phyloP scores from a whole-genome alignment of 306 rosid species.

The Lupinus albus region DNA sequence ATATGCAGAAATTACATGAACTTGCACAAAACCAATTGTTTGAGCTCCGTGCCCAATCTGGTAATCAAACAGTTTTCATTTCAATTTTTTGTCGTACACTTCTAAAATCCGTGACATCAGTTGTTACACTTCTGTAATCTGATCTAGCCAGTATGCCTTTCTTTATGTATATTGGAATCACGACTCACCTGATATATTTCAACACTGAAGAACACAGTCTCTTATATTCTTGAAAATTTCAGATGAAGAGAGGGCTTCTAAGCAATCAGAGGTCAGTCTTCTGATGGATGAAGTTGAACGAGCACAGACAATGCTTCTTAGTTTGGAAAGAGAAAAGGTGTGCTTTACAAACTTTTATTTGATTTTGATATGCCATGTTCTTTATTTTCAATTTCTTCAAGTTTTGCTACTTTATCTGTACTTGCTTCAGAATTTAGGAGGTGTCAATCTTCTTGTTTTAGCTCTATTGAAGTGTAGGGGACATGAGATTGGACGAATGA shows the following conservation, averaged over 20 bases:
- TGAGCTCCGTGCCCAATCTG: slow-evolving; percentile 95
- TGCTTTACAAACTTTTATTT: slow-evolving; percentile 25
- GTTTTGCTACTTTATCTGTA: slow-evolving; percentile 14
- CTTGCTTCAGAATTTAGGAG: slow-evolving; percentile 15
- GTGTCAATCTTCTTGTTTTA: neutral
- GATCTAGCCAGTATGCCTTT: slow-evolving; percentile 28
- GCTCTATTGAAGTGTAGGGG: slow-evolving; percentile 2
- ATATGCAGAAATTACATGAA: slow-evolving; percentile 92
- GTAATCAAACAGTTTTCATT: slow-evolving; percentile 48
- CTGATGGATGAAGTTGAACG: slow-evolving; percentile 66
- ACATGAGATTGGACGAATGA: neutral
- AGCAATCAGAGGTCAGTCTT: slow-evolving; percentile 88
- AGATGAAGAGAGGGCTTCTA: slow-evolving; percentile 88
- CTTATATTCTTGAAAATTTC: slow-evolving; percentile 38
- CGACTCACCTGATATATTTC: slow-evolving; percentile 10
- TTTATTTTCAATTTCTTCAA: slow-evolving; percentile 8
- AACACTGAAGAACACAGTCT: slow-evolving; percentile 16
- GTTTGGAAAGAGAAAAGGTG: slow-evolving; percentile 64
- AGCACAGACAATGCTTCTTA: slow-evolving; percentile 54
- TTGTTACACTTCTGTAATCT: slow-evolving; percentile 27
- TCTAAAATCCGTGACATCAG: slow-evolving; percentile 25
- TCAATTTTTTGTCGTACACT: slow-evolving; percentile 29
- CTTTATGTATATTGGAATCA: slow-evolving; percentile 25
- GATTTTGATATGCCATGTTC: slow-evolving; percentile 32
- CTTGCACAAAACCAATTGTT: slow-evolving; percentile 95